These are phyloP conservation scores for Leptoxyphium fumago DNA, from an alignment of 2,329 filamentous ascomycete species.

Conservation along the genomic window DNA sequence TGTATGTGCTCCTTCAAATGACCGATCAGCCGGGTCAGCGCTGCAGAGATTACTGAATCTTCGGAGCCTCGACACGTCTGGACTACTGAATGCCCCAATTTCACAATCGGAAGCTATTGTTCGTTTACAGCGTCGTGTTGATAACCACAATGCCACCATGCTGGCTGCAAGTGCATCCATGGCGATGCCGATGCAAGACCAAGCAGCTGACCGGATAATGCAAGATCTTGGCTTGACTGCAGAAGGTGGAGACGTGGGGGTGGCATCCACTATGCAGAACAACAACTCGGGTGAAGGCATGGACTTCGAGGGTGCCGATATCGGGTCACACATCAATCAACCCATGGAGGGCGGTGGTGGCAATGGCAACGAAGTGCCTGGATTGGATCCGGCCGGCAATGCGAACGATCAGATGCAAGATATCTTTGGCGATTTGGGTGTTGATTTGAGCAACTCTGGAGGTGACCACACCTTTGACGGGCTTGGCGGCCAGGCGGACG, in stretches of 20 bases:
- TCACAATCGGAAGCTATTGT: slow-evolving; percentile 38
- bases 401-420: slow-evolving; percentile 6
- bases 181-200: slow-evolving; percentile 11
- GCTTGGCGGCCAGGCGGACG: background rate
- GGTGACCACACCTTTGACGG: slow-evolving; percentile 1
- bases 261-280: slow-evolving; percentile 1
- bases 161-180: slow-evolving; percentile 32
- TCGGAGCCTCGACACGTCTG: slow-evolving; percentile 23
- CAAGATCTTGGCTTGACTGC: slow-evolving; percentile 19
- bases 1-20: slow-evolving; percentile 44
- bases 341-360: slow-evolving; percentile 9
- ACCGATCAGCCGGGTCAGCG: background rate
- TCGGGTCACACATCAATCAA: slow-evolving; percentile 7
- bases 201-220: slow-evolving; percentile 19
- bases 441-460: slow-evolving; percentile 12
- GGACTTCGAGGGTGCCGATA: slow-evolving; percentile 7
- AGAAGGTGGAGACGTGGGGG: slow-evolving; percentile 4
- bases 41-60: background rate
- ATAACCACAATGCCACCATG: slow-evolving; percentile 40
- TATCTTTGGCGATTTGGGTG: slow-evolving; percentile 15
- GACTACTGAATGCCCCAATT: slow-evolving; percentile 43
- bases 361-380: slow-evolving; percentile 10
- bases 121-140: slow-evolving; percentile 16
- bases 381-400: slow-evolving; percentile 7
- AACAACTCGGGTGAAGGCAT: slow-evolving; percentile 1